phyloP scores from a whole-genome alignment of 495 filamentous ascomycete genomes.

The Podospora didyma region DNA sequence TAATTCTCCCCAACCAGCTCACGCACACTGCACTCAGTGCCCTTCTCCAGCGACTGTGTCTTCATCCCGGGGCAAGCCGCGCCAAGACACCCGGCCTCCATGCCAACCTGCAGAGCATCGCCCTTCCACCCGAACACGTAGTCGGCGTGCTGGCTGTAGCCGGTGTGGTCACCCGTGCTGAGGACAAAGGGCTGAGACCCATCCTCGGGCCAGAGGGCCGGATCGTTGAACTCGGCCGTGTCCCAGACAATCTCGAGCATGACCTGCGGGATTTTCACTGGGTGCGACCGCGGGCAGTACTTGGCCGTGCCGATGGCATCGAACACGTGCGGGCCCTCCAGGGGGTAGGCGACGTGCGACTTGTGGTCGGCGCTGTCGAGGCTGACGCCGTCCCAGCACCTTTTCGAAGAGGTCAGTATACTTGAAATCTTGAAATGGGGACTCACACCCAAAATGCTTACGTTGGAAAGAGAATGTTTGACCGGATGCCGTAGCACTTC shows the following conservation, averaged over 20 bases:
- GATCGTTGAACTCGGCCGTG: slow-evolving; percentile 10
- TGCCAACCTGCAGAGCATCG: slow-evolving; percentile 6
- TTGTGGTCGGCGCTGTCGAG: slow-evolving; percentile 25
- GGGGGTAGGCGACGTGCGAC: slow-evolving; percentile 33
- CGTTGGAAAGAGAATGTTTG: too few relatives aligned
- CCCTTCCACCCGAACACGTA: slow-evolving; percentile 10
- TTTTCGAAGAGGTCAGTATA: too few relatives aligned
- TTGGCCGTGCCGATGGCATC: slow-evolving; percentile 14
- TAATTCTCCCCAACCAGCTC: too few relatives aligned
- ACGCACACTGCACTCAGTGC: too few relatives aligned
- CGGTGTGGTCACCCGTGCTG: slow-evolving; percentile 3
- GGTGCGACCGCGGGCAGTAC: slow-evolving; percentile 5
- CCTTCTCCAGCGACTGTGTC: too few relatives aligned
- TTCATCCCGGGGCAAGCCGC: neutral
- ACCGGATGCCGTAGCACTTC: too few relatives aligned
- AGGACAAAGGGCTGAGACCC: slow-evolving; percentile 9
- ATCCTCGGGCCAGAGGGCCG: neutral
- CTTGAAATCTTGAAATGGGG: too few relatives aligned
- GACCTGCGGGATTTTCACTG: slow-evolving; percentile 8
- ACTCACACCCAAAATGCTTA: too few relatives aligned
- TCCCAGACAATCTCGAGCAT: slow-evolving; percentile 13
- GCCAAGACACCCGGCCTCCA: slow-evolving; percentile 12
- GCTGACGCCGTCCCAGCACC: slow-evolving; percentile 20
- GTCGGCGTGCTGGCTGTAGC: slow-evolving; percentile 10
- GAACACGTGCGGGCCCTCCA: slow-evolving; percentile 22